Conservation (phyloP, 1,139 yeast species). For the Diutina ranongensis region DNA sequence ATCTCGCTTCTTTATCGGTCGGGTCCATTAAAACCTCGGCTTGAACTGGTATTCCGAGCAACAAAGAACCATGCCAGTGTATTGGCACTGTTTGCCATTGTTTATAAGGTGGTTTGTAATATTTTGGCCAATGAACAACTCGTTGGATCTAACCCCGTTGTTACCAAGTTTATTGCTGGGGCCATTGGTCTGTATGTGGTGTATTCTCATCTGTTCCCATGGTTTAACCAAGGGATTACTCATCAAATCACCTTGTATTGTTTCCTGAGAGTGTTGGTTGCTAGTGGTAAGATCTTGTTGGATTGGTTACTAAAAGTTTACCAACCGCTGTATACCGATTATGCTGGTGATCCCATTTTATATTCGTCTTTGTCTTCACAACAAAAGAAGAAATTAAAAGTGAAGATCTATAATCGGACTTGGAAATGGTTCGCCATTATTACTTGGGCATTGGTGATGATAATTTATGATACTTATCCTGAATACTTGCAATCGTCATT, state of each 20-base stretch:
- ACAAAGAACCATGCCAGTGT: conserved; percentile 58
- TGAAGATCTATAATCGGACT: conserved; percentile 27
- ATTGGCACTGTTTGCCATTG: conserved; percentile 53
- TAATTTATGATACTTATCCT: conserved; percentile 54
- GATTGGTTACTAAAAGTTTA: conserved; percentile 26
- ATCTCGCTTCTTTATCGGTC: conserved; percentile 46
- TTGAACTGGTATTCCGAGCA: conserved; percentile 40
- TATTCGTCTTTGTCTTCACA: conserved; percentile 21
- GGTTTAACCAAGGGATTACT: conserved; percentile 38
- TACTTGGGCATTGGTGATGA: conserved; percentile 71
- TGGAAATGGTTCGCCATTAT: conserved; percentile 63
- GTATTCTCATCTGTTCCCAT: conserved; percentile 45
- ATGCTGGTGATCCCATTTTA: conserved; percentile 13
- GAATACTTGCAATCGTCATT: conserved; percentile 54
- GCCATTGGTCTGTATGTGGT: conserved; percentile 52
- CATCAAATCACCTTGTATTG: conserved; percentile 55
- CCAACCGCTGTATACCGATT: conserved; percentile 23
- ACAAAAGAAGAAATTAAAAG: conserved; percentile 25
- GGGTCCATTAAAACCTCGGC: conserved; percentile 35
- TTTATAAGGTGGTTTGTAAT: conserved; percentile 37
- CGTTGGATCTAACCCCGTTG: conserved; percentile 17
- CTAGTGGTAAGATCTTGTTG: conserved; percentile 36
- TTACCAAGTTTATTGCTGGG: conserved; percentile 49
- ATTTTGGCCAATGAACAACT: conserved; percentile 23
- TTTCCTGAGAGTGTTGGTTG: conserved; percentile 46